phyloP scores from a whole-genome alignment of 345 rosid species.

The Salix udensis region DNA sequence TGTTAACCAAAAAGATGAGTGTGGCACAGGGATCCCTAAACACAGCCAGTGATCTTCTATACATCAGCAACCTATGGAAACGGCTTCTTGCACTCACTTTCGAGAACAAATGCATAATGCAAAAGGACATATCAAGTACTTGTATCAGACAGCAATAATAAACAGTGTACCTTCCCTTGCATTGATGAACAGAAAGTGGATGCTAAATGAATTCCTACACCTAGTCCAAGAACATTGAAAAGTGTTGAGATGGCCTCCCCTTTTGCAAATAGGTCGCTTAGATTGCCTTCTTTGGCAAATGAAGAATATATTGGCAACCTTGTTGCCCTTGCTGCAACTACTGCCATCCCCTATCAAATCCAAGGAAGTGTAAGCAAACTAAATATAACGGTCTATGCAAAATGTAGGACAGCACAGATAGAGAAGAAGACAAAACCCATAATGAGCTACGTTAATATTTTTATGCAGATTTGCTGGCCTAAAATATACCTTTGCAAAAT shows the following conservation, averaged over 20 bases:
- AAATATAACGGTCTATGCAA: background rate
- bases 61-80: background rate
- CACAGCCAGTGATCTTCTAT: background rate
- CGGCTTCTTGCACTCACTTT: background rate
- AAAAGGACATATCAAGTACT: background rate
- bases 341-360: slow-evolving; percentile 83
- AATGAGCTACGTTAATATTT: background rate
- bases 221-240: slow-evolving; percentile 76
- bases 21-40: background rate
- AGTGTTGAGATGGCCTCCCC: slow-evolving; percentile 98
- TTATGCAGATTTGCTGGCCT: background rate
- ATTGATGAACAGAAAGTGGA: slow-evolving; percentile 81
- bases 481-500: slow-evolving; percentile 71
- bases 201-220: slow-evolving; percentile 83
- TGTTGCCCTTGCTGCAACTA: slow-evolving; percentile 95
- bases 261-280: slow-evolving; percentile 93
- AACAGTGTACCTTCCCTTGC: slow-evolving; percentile 71
- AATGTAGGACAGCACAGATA: background rate
- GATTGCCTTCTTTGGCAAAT: slow-evolving; percentile 95
- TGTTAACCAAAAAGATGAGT: background rate
- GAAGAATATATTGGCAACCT: slow-evolving; percentile 91
- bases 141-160: background rate
- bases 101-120: background rate
- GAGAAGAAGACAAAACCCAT: background rate
- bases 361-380: slow-evolving; percentile 11